Evolutionary conservation across 1,284 basidiomycete genomes (phyloP), one percentile per base, ranked within the genome.

Genomic region (Tilletia indica): DNA sequence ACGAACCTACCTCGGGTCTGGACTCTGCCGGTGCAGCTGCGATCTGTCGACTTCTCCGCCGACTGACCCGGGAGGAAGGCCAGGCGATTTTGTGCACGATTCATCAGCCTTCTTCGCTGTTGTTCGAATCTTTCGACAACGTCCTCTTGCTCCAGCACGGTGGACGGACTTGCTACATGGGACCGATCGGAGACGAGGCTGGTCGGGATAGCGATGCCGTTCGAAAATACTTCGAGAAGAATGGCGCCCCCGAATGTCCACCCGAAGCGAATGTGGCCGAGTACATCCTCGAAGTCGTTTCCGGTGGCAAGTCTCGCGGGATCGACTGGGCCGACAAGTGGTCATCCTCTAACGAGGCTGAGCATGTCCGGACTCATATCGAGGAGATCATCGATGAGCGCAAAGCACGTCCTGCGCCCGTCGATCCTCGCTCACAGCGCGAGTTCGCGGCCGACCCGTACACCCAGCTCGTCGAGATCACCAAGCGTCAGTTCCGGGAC

Each of bases 401-500:
- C 51, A 72, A 74, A 8, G 16, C 68, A n/a, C 72, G 73, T 8
- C 78, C 79, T 2, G 73, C 58, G 4, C 45, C 68, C 36, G 64
- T 75, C 21, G 77, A 78, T 51, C 72, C 74, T 19, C 72, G 76
- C 11, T 66, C 74, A 4, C 12, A 42, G 6, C 61, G 87, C 16
- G 88, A 89, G 77, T 90, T 88, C 75, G 87, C 89, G 16, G 87
- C 89, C 0, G 83, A 87, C 11, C 88, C 88, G 86, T 68, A 79
- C 9, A 83, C 87, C 70, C 90, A 91, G 80, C 82, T 87, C n/a
- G 79, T 79, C 64, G 85, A 87, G 70, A 86, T 90, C n/a, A 77
- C 87, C 3, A 83, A 83, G 72, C 87, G 91, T 21, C 87, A 89
- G 47, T 87, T 88, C 74, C 83, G 87, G 70, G 86, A 87, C 72